Evolutionary conservation across 2,329 filamentous ascomycete genomes (phyloP).

Genomic region (Alternaria angustiovoidea): DNA sequence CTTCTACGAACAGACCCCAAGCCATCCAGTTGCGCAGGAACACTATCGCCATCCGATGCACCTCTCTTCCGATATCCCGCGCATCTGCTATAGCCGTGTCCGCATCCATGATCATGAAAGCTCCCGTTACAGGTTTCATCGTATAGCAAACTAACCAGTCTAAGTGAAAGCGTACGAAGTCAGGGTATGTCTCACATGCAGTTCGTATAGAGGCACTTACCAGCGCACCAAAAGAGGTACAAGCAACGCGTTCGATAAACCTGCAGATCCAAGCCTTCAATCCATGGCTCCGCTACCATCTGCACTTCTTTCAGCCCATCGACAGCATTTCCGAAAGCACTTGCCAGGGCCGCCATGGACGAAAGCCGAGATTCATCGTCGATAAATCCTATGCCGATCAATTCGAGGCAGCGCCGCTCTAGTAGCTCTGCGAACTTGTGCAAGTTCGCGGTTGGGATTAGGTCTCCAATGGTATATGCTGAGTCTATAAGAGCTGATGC

Average conservation of each 20-base stretch:
- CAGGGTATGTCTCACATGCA: no score
- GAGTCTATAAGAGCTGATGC: not conserved
- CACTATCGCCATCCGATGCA: not conserved
- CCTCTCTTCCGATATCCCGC: not conserved
- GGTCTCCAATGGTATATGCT: not conserved
- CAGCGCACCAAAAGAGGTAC: slow-evolving; percentile 25
- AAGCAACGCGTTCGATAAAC: slow-evolving; percentile 17
- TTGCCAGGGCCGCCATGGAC: slow-evolving; percentile 10
- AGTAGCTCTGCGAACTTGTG: not conserved
- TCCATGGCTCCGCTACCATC: not conserved
- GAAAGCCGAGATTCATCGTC: slow-evolving; percentile 7
- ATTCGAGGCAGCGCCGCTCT: slow-evolving; percentile 2
- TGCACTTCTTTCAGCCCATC: slow-evolving; percentile 16
- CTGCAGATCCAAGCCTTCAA: slow-evolving; percentile 14
- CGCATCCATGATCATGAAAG: slow-evolving; percentile 8
- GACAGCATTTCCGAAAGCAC: slow-evolving; percentile 13
- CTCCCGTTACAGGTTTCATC: not conserved
- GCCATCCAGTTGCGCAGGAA: slow-evolving; percentile 25
- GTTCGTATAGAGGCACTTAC: no score
- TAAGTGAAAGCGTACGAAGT: no score
- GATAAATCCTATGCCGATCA: slow-evolving; percentile 10
- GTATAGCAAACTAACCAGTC: slow-evolving; percentile 21
- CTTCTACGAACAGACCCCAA: slow-evolving; percentile 24
- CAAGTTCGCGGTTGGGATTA: slow-evolving; percentile 1
- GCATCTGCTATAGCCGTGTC: not conserved